phyloP scores from a whole-genome alignment of 148 eudicot species.

The Silene latifolia region DNA sequence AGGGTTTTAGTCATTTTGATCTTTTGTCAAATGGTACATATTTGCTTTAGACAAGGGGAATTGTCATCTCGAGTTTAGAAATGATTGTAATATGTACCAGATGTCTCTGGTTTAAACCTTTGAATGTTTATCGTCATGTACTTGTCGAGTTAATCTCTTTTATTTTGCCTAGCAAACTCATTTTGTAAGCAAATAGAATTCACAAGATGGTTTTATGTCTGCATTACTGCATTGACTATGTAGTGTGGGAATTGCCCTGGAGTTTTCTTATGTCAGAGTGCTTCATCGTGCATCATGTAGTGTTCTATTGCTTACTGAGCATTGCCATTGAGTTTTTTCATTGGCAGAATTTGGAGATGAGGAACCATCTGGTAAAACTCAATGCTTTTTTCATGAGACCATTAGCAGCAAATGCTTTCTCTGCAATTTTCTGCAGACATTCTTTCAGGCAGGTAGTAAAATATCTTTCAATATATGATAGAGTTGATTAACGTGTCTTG shows the following conservation, averaged over 20 bases:
- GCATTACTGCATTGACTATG: neutral
- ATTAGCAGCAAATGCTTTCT: neutral
- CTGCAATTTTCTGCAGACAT: neutral
- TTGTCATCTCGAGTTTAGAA: constrained; percentile 20
- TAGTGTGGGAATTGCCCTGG: neutral
- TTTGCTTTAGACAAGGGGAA: constrained; percentile 6
- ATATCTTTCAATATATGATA: neutral
- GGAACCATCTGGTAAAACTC: constrained; percentile 6
- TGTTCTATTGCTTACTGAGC: constrained; percentile 18
- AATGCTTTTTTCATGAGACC: neutral
- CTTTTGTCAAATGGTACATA: constrained; percentile 22
- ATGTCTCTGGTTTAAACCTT: constrained; percentile 17
- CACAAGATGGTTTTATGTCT: neutral
- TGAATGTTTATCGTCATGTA: constrained; percentile 12
- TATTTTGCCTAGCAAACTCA: neutral
- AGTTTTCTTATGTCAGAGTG: neutral
- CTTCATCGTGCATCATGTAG: neutral
- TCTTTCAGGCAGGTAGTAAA: neutral
- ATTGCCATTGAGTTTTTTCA: constrained; percentile 22
- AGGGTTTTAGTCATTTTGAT: constrained; percentile 16
- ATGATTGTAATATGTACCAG: constrained; percentile 23
- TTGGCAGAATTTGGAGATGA: constrained; percentile 18
- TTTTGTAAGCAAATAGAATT: neutral
- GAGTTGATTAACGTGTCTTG: neutral
- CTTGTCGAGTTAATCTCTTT: neutral